Base-by-base conservation (phyloP, 164 flowering plant species). In the Houttuynia cordata region DNA sequence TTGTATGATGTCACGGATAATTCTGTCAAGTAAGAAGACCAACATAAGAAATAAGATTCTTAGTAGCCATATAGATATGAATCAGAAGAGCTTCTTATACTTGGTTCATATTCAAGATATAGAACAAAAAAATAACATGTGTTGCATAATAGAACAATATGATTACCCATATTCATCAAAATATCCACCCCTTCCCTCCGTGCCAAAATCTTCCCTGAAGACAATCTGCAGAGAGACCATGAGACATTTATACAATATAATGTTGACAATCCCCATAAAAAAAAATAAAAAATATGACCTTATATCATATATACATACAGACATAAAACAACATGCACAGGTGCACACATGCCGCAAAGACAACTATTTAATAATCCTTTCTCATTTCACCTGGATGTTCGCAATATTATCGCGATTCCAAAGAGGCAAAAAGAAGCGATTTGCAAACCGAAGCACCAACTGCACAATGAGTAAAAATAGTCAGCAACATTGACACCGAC, bases 1-100 rank as follows among this genome's bases (percentile, higher is more conserved):
- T 75, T 93, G 99, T 73, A 90, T 93, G 65, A 93, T 93, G 70
- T 93, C 97, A 39, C 99, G 97, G 65, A 93, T 93, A 58, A 93
- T 90, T 71, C 97, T 93, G 96, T 72, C 76, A 64, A 63, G 73
- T 62, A 42, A 61, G 13, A 14, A 73, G 18, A 24, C 24, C 8
- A 18, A 4, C 37, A 30, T 30, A 45, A n/a, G n/a, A 20, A 14
- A 10, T 18, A 37, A 50, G 20, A 40, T 54, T 24, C 25, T 50
- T 14, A 18, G 25, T 22, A 57, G 56, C 47, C 21, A 17, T 21
- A 19, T 19, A 25, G 20, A 20, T 20, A 20, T 23, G n/a, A 20
- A 53, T 23, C 18, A 23, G 22, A 3, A 53, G 49, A 2, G 14
- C 13, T 54, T 24, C 34, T 54, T 54, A 18, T 18, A n/a, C n/a